phyloP scores from a whole-genome alignment of 495 filamentous ascomycete genomes.

The Podospora didyma region DNA sequence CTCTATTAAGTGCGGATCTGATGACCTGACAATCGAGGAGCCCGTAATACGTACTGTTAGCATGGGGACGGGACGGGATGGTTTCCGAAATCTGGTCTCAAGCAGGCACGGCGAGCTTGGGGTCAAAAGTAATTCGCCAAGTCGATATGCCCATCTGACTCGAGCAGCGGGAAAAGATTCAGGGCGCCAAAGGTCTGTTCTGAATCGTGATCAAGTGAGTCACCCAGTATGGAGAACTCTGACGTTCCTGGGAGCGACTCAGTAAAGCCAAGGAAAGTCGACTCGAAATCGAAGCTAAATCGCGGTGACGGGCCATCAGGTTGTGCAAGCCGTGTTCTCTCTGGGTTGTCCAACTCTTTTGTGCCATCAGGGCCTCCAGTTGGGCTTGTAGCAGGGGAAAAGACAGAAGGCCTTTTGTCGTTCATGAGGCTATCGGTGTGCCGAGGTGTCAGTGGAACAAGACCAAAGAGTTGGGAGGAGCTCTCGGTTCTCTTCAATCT shows the following conservation, averaged over 20 bases:
- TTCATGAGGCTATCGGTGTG: background rate
- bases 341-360: background rate
- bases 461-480: constrained; percentile 40
- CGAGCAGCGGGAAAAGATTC: constrained; percentile 41
- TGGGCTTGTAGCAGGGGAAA: background rate
- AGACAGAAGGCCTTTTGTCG: background rate
- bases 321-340: constrained; percentile 1
- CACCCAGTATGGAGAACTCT: constrained; percentile 21
- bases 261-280: constrained; percentile 21
- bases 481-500: constrained; percentile 35
- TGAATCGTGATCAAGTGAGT: constrained; percentile 22
- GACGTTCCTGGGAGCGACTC: constrained; percentile 18
- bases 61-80: background rate
- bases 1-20: background rate
- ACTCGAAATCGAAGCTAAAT: constrained; percentile 25
- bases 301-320: constrained; percentile 1
- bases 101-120: background rate
- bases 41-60: background rate
- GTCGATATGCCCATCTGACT: constrained; percentile 41
- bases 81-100: background rate
- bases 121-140: constrained; percentile 38
- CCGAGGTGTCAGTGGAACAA: constrained; percentile 23
- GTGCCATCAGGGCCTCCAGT: background rate
- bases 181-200: constrained; percentile 39
- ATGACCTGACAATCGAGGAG: background rate